Percentiles rank a stretch among this genome's conserved stretches.
Evolutionary conservation across 2,329 filamentous ascomycete genomes (phyloP).

Genomic region (Colletotrichum tamarilloi): DNA sequence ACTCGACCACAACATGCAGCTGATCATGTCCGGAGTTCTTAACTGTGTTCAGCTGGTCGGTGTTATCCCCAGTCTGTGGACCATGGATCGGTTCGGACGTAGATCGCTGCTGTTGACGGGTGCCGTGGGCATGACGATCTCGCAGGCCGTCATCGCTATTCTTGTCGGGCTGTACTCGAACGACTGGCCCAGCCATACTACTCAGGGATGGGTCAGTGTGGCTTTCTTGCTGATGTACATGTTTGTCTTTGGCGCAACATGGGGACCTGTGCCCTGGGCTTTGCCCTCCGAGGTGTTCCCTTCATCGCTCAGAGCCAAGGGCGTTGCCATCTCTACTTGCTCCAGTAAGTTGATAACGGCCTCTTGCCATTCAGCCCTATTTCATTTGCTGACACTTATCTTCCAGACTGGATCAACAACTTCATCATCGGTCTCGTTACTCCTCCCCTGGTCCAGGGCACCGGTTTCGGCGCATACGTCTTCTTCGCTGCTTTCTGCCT

Average conservation of each 20-base stretch:
- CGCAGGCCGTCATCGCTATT: slow-evolving; percentile 62
- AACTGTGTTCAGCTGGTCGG: slow-evolving; percentile 59
- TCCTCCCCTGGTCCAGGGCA: slow-evolving; percentile 52
- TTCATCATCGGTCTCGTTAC: slow-evolving; percentile 62
- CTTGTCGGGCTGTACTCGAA: slow-evolving; percentile 61
- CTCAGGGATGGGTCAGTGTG: slow-evolving; percentile 66
- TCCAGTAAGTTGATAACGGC: slow-evolving; percentile 38
- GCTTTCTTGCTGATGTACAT: slow-evolving; percentile 55
- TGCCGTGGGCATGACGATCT: slow-evolving; percentile 59
- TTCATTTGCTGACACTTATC: neutral
- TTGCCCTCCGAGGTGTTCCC: slow-evolving; percentile 54
- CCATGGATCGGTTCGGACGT: slow-evolving; percentile 59
- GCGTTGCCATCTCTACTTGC: slow-evolving; percentile 43
- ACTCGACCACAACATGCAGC: slow-evolving; percentile 46
- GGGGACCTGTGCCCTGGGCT: slow-evolving; percentile 60
- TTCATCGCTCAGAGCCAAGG: slow-evolving; percentile 44
- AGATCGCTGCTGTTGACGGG: slow-evolving; percentile 56
- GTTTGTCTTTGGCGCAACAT: slow-evolving; percentile 68
- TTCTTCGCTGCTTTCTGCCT: slow-evolving; percentile 42
- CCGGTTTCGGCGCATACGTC: slow-evolving; percentile 58
- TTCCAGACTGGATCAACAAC: slow-evolving; percentile 44
- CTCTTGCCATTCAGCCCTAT: too few relatives aligned
- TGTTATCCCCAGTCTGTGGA: slow-evolving; percentile 58
- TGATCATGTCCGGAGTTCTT: slow-evolving; percentile 53
- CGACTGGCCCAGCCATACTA: slow-evolving; percentile 57